A percentile compares a stretch with the other conserved stretches of the same genome.
These are phyloP conservation scores for Coffea eugenioides DNA, from an alignment of 257 asterid genomes.

Conservation along the genomic window DNA sequence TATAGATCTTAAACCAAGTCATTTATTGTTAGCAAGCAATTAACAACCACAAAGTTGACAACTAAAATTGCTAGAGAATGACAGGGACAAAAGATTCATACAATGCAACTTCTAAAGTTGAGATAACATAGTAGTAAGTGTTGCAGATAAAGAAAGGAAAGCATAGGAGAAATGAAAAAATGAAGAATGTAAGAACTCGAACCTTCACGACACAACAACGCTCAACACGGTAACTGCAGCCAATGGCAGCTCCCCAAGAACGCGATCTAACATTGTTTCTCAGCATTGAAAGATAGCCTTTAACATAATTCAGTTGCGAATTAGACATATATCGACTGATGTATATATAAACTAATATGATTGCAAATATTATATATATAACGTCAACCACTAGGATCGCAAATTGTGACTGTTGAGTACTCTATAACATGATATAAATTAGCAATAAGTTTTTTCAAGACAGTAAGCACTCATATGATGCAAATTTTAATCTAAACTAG, in stretches of 20 bases:
- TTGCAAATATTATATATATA: no score
- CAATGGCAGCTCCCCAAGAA: constrained; percentile 96
- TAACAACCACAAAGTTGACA: neutral
- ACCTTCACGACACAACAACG: constrained; percentile 90
- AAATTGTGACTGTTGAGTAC: neutral
- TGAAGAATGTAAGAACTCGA: constrained; percentile 22
- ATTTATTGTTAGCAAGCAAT: neutral
- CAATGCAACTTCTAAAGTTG: no score
- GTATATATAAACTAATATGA: no score
- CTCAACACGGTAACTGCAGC: constrained; percentile 91
- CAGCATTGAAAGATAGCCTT: constrained; percentile 85
- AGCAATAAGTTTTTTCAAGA: neutral
- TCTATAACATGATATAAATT: neutral
- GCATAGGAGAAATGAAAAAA: neutral
- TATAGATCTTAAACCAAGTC: neutral
- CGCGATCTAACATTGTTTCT: constrained; percentile 98
- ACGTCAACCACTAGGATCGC: neutral
- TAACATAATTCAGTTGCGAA: constrained; percentile 16
- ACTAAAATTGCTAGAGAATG: neutral
- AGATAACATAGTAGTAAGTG: neutral
- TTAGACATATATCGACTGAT: neutral
- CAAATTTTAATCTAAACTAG: neutral
- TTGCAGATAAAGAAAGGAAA: neutral
- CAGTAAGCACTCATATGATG: neutral
- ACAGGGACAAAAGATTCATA: no score